phyloP scores from a whole-genome alignment of 176 grass and related monocot species.

The maize (Zea mays) region DNA sequence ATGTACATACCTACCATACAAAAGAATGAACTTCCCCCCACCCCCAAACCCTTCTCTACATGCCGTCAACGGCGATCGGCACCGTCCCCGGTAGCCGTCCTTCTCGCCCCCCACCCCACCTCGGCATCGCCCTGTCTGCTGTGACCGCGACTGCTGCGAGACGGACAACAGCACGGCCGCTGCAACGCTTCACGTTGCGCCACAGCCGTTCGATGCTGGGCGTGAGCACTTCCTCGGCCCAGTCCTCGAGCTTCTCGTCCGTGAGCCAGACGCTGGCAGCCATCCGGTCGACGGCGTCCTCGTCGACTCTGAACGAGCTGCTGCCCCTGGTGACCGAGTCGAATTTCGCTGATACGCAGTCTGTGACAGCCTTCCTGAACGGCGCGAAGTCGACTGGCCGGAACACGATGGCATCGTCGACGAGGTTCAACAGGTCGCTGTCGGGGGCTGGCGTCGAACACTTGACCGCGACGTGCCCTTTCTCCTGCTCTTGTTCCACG shows the following conservation, averaged over 20 bases:
- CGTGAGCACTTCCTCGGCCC: constrained; percentile 55
- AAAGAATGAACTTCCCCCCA: constrained; percentile 58
- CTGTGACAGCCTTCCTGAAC: constrained; percentile 52
- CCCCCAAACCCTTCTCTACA: constrained; percentile 49
- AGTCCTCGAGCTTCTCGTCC: constrained; percentile 66
- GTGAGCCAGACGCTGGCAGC: constrained; percentile 58
- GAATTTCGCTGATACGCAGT: constrained; percentile 67
- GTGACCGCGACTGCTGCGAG: constrained; percentile 40
- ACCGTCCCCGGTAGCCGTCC: constrained; percentile 52
- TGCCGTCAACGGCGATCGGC: constrained; percentile 56
- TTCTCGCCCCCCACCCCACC: constrained; percentile 38
- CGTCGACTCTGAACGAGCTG: constrained; percentile 65
- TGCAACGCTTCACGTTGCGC: constrained; percentile 49
- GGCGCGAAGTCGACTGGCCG: constrained; percentile 65
- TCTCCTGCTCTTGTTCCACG: constrained; percentile 84
- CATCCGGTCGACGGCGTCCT: constrained; percentile 78
- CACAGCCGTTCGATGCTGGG: constrained; percentile 71
- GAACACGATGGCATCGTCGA: constrained; percentile 76
- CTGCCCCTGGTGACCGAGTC: constrained; percentile 46
- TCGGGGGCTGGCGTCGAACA: constrained; percentile 50
- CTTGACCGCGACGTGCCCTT: constrained; percentile 51
- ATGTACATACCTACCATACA: constrained; percentile 85
- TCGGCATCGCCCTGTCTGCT: constrained; percentile 26
- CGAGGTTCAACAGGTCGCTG: constrained; percentile 54
- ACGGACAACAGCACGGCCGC: constrained; percentile 24